Evolutionary conservation across 176 grass and related monocot species (phyloP), one percentile per base, ranked within the genome.

Genomic region (Saccharum officinarum): DNA sequence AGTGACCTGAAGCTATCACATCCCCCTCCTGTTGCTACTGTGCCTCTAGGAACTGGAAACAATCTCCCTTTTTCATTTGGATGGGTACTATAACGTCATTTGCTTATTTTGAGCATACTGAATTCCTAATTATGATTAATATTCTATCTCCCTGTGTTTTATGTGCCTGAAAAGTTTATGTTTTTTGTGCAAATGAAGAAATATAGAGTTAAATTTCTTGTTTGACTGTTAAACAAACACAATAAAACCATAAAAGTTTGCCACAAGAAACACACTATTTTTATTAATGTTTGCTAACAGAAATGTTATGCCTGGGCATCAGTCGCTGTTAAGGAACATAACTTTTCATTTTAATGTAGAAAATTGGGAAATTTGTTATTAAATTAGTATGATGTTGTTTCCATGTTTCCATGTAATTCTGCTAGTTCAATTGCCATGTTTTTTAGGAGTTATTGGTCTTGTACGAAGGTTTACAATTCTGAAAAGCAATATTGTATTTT

Each of bases 11-110:
- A 96, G 67, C 93, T 99, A 69, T 81, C 74, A 50, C 90, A 83
- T 23, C 76, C 90, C 47, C 97, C 97, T 79, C 93, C 97, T 46
- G 50, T 99, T 80, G 97, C 91, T 77, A 99, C 97, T 33, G 90
- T 99, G 76, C 97, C 97, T 94, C 84, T 99, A 13, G 97, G 93
- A 82, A 99, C 97, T 13, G 97, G 97, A 84, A 99, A 99, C 79
- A 99, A 99, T 76, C 93, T 96, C 67, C 97, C 97, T 26, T 99
- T 96, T 80, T 92, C 97, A 81, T 99, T 99, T 82, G 97, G 93
- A 90, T 98, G 91, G 93, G 93, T 98, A 95, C 0, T 73, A 23
- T 30, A 87, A 26, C 37, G 33, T 0, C 3, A 38, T 3, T 31
- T 72, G 26, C 33, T 44, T 57, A 68, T 54, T 61, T 71, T 50